These are phyloP conservation scores for Cytospora chrysosperma DNA, from an alignment of 2,329 filamentous ascomycete species.

Conservation along the genomic window DNA sequence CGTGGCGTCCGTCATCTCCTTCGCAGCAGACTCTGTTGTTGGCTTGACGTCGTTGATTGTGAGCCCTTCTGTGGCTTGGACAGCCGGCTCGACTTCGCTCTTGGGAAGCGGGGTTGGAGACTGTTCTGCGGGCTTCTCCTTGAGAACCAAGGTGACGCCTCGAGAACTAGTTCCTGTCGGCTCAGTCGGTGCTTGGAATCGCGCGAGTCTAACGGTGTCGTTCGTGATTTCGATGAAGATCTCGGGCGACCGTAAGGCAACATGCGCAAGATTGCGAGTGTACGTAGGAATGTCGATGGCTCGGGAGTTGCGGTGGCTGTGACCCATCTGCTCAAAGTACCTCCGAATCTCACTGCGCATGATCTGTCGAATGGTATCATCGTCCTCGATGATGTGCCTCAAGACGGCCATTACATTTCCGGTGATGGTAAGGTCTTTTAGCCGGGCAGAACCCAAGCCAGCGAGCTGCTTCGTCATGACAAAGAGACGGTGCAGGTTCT, in stretches of 20 bases:
- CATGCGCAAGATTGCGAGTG: constrained; percentile 72
- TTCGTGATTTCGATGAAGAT: constrained; percentile 86
- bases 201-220: constrained; percentile 73
- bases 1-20: constrained; percentile 60
- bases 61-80: constrained; percentile 46
- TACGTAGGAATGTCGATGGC: constrained; percentile 70
- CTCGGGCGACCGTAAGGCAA: constrained; percentile 77
- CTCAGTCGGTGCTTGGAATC: constrained; percentile 46
- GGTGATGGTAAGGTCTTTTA: constrained; percentile 56
- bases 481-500: constrained; percentile 85
- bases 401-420: constrained; percentile 78
- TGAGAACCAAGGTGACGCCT: constrained; percentile 16
- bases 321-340: constrained; percentile 62
- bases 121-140: constrained; percentile 14
- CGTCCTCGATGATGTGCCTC: constrained; percentile 91
- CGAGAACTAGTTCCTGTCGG: constrained; percentile 27
- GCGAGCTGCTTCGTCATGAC: constrained; percentile 93
- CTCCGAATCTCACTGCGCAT: constrained; percentile 86
- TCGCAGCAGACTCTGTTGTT: constrained; percentile 59
- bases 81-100: constrained; percentile 45
- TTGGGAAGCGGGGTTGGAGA: constrained; percentile 28
- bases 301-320: constrained; percentile 47
- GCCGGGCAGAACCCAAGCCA: constrained; percentile 70
- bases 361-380: constrained; percentile 83
- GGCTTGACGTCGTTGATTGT: constrained; percentile 56